These are phyloP conservation scores for Arxiozyma slooffiae DNA, from an alignment of 1,139 yeast species.

Conservation along the genomic window DNA sequence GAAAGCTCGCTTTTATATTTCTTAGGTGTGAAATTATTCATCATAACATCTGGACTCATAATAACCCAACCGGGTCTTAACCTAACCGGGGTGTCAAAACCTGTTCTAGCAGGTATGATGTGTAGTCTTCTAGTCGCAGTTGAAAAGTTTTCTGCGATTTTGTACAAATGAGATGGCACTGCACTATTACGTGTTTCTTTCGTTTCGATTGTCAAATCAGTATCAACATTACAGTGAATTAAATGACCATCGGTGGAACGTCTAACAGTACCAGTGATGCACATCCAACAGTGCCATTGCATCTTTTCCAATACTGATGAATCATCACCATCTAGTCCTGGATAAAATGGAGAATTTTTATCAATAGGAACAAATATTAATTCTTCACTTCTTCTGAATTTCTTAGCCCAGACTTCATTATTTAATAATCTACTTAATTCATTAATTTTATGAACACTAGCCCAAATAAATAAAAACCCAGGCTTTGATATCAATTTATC, in stretches of 20 bases:
- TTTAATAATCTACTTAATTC: conserved; percentile 51
- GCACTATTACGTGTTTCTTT: conserved; percentile 31
- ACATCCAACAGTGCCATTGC: conserved; percentile 98
- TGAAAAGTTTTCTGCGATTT: conserved; percentile 82
- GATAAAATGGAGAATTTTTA: conserved; percentile 51
- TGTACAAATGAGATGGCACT: conserved; percentile 71
- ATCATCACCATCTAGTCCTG: conserved; percentile 40
- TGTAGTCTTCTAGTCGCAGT: conserved; percentile 75
- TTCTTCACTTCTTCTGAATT: conserved; percentile 83
- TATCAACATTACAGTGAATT: conserved; percentile 86
- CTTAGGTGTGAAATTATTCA: conserved; percentile 55
- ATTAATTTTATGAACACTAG: conserved; percentile 59
- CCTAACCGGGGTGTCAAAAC: conserved; percentile 52
- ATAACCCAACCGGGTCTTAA: conserved; percentile 87
- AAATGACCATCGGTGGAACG: conserved; percentile 74
- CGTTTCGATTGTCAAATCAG: conserved; percentile 66
- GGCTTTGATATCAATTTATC: conserved; percentile 71
- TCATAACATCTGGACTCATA: conserved; percentile 69
- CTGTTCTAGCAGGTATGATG: conserved; percentile 65
- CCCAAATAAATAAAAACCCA: conserved; percentile 80
- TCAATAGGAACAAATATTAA: conserved; percentile 58
- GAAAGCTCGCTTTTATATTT: conserved; percentile 38
- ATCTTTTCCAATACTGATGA: conserved; percentile 38
- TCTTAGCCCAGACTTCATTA: conserved; percentile 53
- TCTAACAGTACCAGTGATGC: conserved; percentile 87